Evolutionary conservation across 371 early-diverging fungal species (phyloP).

Genomic region (Lichtheimia ornata): DNA sequence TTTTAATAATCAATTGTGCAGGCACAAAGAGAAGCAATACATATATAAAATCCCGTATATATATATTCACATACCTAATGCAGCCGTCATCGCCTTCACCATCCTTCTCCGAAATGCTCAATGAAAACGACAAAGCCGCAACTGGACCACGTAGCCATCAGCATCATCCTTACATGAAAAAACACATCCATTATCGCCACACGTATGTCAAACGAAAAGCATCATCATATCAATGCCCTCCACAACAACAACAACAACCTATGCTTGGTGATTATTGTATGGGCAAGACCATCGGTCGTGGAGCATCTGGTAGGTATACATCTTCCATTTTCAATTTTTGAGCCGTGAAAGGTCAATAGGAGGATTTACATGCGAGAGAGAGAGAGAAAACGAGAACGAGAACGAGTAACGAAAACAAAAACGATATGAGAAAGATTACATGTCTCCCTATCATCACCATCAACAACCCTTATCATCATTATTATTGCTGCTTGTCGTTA

Average conservation of each 20-base stretch:
- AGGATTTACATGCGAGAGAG: background rate
- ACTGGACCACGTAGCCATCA: no score
- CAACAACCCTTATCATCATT: no score
- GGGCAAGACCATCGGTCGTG: conserved; percentile 78
- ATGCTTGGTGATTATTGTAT: conserved; percentile 70
- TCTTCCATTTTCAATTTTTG: background rate
- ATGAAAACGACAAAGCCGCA: no score
- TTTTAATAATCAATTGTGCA: conserved; percentile 3
- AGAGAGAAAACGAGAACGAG: background rate
- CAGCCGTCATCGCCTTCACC: no score
- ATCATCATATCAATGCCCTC: background rate
- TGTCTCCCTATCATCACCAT: no score
- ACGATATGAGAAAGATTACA: no score
- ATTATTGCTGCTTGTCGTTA: no score
- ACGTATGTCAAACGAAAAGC: background rate
- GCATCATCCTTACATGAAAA: background rate
- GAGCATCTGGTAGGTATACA: conserved; percentile 67
- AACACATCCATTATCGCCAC: conserved; percentile 2
- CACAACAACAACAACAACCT: background rate
- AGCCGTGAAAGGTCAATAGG: no score
- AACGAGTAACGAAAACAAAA: background rate
- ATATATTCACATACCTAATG: no score
- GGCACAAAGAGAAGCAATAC: background rate
- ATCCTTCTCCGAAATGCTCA: no score
- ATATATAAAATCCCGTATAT: no score